Conservation (phyloP, 176 grass and related monocot species). For the Oryza glumipatula region DNA sequence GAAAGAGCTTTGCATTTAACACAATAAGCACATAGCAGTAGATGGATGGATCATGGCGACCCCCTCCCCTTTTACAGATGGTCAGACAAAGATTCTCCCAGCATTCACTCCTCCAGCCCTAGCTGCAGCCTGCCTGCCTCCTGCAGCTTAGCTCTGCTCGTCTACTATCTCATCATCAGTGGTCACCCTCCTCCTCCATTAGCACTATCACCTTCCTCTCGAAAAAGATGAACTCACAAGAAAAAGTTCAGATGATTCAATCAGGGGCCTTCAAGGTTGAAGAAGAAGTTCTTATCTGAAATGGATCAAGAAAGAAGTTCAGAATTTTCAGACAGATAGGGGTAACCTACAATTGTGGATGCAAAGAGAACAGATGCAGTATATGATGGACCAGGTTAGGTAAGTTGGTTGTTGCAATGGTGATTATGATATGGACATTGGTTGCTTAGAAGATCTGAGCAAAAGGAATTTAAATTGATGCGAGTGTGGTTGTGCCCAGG, state of each 20-base stretch:
- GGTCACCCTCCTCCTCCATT: conserved; percentile 2
- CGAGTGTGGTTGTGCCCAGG: conserved; percentile 2
- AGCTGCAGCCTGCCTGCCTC: neutral
- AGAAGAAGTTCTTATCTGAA: neutral
- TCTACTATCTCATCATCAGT: conserved; percentile 12
- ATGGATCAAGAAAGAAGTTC: neutral
- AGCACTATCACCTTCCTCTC: neutral
- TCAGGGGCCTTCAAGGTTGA: neutral
- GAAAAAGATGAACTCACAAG: neutral
- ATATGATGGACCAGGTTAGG: neutral
- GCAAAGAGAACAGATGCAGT: neutral
- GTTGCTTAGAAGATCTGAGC: conserved; percentile 25
- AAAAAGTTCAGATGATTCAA: neutral
- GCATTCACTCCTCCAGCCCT: conserved; percentile 44
- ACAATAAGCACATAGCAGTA: conserved; percentile 45
- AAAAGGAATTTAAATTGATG: conserved; percentile 44
- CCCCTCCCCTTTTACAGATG: conserved; percentile 13
- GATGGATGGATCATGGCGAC: conserved; percentile 14
- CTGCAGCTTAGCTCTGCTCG: conserved; percentile 13
- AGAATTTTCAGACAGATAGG: neutral
- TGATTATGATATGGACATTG: conserved; percentile 29
- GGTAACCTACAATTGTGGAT: neutral
- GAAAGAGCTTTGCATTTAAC: conserved; percentile 42
- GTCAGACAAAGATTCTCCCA: conserved; percentile 52
- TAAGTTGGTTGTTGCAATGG: conserved; percentile 13